These are phyloP conservation scores for Zoysia matrella DNA, from an alignment of 202 grass and related monocot genomes.

Conservation along the genomic window DNA sequence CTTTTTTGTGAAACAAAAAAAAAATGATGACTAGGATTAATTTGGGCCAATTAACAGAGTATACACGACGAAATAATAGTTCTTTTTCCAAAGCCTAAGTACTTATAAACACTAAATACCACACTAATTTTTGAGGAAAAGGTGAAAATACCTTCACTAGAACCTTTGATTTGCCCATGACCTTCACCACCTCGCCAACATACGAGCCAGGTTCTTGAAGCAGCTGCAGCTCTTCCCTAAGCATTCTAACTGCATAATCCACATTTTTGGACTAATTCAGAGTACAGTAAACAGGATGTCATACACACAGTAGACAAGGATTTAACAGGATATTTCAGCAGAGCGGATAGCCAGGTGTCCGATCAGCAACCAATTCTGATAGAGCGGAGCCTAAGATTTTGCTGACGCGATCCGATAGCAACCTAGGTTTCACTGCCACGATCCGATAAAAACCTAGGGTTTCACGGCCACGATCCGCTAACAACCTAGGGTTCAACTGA, in stretches of 20 bases:
- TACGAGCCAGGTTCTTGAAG: constrained; percentile 65
- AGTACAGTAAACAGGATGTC: not conserved
- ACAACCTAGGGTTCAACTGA: no score
- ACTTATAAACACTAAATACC: not conserved
- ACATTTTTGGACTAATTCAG: not conserved
- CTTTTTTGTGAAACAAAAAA: not conserved
- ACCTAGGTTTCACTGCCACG: constrained; percentile 22
- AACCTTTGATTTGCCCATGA: not conserved
- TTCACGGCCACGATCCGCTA: constrained; percentile 10
- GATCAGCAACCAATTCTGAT: not conserved
- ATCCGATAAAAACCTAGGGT: constrained; percentile 19
- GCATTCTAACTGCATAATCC: constrained; percentile 76
- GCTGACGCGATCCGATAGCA: not conserved
- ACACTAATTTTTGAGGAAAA: not conserved
- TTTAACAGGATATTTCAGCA: constrained; percentile 9
- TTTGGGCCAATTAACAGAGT: no score
- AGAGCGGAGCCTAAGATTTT: constrained; percentile 29
- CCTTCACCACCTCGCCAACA: no score
- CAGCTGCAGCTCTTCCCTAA: constrained; percentile 85
- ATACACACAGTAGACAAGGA: not conserved
- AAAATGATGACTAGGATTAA: no score
- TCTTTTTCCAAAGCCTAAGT: not conserved
- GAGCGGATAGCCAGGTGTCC: not conserved
- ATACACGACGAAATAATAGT: no score
- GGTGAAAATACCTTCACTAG: constrained; percentile 77